phyloP scores from a whole-genome alignment of 345 rosid genomes.

The Pistacia integerrima region DNA sequence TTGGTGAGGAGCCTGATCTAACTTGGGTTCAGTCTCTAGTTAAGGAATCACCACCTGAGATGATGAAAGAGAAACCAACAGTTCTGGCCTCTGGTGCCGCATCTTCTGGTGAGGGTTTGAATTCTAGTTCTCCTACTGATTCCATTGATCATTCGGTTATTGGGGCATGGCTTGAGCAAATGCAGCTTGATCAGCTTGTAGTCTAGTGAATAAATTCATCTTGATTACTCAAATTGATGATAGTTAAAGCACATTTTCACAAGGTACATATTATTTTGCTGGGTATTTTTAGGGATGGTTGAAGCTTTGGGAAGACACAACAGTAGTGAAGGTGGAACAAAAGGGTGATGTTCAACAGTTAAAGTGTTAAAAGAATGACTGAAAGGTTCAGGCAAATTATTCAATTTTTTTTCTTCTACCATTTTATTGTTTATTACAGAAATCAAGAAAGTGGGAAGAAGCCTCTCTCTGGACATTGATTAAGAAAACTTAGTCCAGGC shows the following conservation, averaged over 20 bases:
- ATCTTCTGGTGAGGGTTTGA: constrained; percentile 30
- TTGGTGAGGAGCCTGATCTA: constrained; percentile 50
- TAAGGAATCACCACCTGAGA: constrained; percentile 55
- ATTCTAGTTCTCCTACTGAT: constrained; percentile 29
- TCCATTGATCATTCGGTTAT: constrained; percentile 32
- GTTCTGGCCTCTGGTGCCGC: constrained; percentile 18
- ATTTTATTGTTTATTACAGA: constrained; percentile 14
- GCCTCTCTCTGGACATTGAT: constrained; percentile 14
- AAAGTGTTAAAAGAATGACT: background rate
- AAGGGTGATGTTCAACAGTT: background rate
- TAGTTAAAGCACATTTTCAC: constrained; percentile 6
- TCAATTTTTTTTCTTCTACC: constrained; percentile 15
- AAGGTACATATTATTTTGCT: constrained; percentile 19
- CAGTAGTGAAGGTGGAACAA: background rate
- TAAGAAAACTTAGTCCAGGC: constrained; percentile 11
- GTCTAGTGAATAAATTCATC: constrained; percentile 27
- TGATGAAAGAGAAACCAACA: constrained; percentile 33
- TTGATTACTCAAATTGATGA: background rate
- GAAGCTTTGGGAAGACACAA: background rate
- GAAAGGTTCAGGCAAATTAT: constrained; percentile 10
- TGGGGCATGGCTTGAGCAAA: constrained; percentile 49
- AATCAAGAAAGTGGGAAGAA: constrained; percentile 8
- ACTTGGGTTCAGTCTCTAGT: constrained; percentile 60
- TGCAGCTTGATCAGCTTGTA: constrained; percentile 47
- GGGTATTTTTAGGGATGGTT: constrained; percentile 12